These are phyloP conservation scores for Solanum chaucha DNA, from an alignment of 257 asterid species.

Conservation along the genomic window DNA sequence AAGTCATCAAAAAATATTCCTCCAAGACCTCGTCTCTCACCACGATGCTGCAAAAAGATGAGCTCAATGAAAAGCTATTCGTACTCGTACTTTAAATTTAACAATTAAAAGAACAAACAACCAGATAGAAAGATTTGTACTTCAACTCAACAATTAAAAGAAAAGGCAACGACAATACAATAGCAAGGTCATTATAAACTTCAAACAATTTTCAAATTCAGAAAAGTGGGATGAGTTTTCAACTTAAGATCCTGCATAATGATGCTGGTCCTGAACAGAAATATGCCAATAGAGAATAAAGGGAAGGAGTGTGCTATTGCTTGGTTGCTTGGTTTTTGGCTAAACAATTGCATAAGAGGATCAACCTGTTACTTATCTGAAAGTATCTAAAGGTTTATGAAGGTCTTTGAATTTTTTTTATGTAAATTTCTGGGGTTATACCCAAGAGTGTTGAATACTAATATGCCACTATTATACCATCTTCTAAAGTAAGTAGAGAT, in stretches of 20 bases:
- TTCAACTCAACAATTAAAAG: background rate
- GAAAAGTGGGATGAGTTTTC: background rate
- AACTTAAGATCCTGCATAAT: background rate
- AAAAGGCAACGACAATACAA: background rate
- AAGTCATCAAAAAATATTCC: conserved; percentile 95
- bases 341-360: background rate
- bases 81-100: background rate
- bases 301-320: background rate
- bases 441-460: background rate
- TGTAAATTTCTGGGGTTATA: background rate
- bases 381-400: background rate
- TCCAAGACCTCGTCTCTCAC: conserved; percentile 95
- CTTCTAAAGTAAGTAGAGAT: background rate
- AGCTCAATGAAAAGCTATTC: background rate
- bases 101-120: background rate
- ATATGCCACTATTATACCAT: background rate
- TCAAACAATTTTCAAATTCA: background rate
- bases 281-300: background rate
- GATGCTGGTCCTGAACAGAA: background rate
- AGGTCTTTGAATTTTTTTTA: background rate
- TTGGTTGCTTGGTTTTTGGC: background rate
- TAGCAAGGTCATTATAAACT: background rate
- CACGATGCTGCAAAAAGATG: conserved; percentile 65
- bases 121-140: background rate
- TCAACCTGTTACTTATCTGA: background rate